Base-by-base conservation (phyloP, 192 early-diverging fungal genomes). In the Umbelopsis ramanniana region DNA sequence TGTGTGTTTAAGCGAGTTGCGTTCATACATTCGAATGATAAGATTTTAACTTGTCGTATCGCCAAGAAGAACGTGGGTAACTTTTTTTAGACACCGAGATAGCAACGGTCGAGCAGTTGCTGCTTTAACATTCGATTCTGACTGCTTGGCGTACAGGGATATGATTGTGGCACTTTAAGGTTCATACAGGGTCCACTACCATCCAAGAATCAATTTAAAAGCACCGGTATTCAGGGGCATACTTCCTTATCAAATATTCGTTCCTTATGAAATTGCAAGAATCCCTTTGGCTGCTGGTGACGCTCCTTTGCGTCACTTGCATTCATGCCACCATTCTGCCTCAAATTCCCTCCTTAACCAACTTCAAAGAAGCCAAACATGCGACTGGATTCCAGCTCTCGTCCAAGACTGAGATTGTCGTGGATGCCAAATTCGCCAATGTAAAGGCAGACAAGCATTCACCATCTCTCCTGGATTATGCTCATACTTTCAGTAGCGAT, bases 391-490 rank as follows among this genome's bases (percentile, higher is more conserved):
- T 68, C 24, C 21, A 40, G 37, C 45, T 68, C 40, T 46, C 67
- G 1, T 47, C 45, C 2, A 45, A 29, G 2, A 68, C 67, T 4
- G 22, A 46, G 14, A 68, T 68, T 68, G 37, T 47, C 15, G 67
- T 68, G 6, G 45, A 68, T 24, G 21, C 45, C 3, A 21, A 46
- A 14, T 47, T 15, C 43, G 67, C 67, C 8, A 14, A 37, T 45
- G 21, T 22, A 0, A 46, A 29, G 14, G 9, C 22, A 3, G 26
- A 68, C 43, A 48, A 46, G 10, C 67, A 68, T 12, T 68, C 67
- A 43, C 67, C 67, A 46, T 68, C 67, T 15, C 26, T 68, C 9
- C 45, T 68, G 4, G 67, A 68, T 14, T 68, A 37, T 68, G 67
- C 67, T 3, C 22, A 68, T 9, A 68, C 67, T 8, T 68, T 68